Evolutionary conservation across 2,329 filamentous ascomycete species (phyloP).

Genomic region (Shiraia bambusicola): DNA sequence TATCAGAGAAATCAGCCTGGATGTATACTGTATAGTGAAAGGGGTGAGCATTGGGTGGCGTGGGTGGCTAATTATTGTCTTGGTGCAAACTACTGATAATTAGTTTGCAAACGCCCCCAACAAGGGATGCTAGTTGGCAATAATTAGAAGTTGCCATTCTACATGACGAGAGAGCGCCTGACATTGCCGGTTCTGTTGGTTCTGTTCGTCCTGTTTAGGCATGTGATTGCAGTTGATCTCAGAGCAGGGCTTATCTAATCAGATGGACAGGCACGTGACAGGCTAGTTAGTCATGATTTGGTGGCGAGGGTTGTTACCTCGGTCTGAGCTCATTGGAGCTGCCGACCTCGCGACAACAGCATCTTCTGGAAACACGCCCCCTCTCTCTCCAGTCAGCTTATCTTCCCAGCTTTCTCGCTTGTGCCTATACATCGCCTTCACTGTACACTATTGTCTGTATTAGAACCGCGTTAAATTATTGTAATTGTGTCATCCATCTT

Average conservation of each 20-base stretch:
- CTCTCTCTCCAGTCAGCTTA: background rate
- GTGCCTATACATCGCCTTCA: background rate
- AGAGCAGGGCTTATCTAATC: background rate
- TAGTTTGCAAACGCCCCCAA: too few relatives aligned
- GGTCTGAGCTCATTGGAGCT: constrained; percentile 1
- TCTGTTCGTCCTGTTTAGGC: background rate
- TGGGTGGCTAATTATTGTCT: too few relatives aligned
- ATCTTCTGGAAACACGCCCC: constrained; percentile 19
- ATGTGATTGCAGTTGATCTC: too few relatives aligned
- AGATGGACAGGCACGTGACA: background rate
- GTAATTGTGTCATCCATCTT: too few relatives aligned
- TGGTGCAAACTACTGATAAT: too few relatives aligned
- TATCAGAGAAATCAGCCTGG: too few relatives aligned
- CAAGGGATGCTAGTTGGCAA: too few relatives aligned
- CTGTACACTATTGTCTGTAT: too few relatives aligned
- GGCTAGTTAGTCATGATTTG: background rate
- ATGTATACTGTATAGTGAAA: too few relatives aligned
- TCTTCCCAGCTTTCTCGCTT: background rate
- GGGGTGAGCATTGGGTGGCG: too few relatives aligned
- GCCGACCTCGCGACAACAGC: constrained; percentile 10
- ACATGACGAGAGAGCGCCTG: too few relatives aligned
- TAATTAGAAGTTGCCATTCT: background rate
- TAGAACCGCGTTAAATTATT: too few relatives aligned
- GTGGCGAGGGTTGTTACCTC: background rate
- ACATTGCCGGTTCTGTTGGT: background rate